A percentile compares a stretch with the other conserved stretches of the same genome.
These are phyloP conservation scores for Trifolium pratense DNA, from an alignment of 306 rosid species.

Conservation along the genomic window DNA sequence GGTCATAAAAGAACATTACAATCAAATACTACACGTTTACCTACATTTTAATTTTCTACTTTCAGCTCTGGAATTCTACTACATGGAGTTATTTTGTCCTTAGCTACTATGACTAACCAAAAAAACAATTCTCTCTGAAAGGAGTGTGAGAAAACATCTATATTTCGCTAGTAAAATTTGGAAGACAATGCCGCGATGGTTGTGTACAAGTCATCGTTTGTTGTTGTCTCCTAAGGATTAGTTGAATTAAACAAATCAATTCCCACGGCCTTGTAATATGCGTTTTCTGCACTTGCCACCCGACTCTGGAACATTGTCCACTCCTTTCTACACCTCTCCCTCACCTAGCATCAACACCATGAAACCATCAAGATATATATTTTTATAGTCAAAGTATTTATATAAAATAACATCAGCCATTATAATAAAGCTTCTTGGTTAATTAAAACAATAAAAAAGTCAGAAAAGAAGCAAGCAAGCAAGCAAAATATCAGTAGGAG, in stretches of 20 bases:
- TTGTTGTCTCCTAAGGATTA: slow-evolving; percentile 44
- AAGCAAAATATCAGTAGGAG: slow-evolving; percentile 6
- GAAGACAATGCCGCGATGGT: slow-evolving; percentile 33
- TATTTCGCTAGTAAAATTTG: slow-evolving; percentile 24
- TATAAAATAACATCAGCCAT: not conserved
- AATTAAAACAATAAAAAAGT: not conserved
- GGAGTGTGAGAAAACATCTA: slow-evolving; percentile 32
- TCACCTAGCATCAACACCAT: slow-evolving; percentile 64
- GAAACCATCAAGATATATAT: slow-evolving; percentile 34
- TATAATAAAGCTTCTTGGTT: not conserved
- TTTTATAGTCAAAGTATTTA: not conserved
- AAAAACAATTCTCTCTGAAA: slow-evolving; percentile 10
- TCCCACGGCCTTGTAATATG: slow-evolving; percentile 66
- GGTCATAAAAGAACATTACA: slow-evolving; percentile 25
- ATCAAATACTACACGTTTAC: slow-evolving; percentile 23
- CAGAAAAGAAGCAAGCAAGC: not conserved
- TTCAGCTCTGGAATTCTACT: slow-evolving; percentile 41
- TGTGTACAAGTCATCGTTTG: slow-evolving; percentile 39
- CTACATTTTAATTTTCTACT: slow-evolving; percentile 33
- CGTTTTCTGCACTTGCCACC: slow-evolving; percentile 75
- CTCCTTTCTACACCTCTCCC: slow-evolving; percentile 93
- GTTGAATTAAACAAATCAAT: slow-evolving; percentile 58
- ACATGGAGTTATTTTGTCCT: slow-evolving; percentile 31
- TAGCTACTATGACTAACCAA: slow-evolving; percentile 28
- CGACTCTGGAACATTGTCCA: slow-evolving; percentile 95